Percentiles rank a stretch among this genome's conserved stretches.
Conservation (phyloP, 768 basidiomycete genomes). For the Hygrophoropsis aurantiaca region DNA sequence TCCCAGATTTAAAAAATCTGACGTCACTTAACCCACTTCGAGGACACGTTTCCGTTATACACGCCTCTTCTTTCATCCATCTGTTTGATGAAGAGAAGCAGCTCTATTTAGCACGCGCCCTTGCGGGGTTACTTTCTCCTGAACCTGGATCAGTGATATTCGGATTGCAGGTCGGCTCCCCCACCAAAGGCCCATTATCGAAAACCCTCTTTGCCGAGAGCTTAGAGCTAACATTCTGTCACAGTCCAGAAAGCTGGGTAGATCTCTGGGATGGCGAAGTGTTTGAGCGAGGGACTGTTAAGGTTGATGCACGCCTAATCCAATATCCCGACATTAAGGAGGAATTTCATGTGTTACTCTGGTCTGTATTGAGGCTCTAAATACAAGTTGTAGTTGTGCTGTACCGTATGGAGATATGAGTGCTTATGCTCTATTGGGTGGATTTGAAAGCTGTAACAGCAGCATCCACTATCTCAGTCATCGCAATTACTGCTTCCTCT, state of each 20-base stretch:
- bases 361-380: not conserved
- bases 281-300: slow-evolving; percentile 31
- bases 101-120: slow-evolving; percentile 36
- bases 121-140: slow-evolving; percentile 43
- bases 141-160: slow-evolving; percentile 46
- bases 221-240: slow-evolving; percentile 23
- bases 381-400: not conserved
- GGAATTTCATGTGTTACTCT: not conserved
- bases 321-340: not conserved
- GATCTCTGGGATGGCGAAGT: slow-evolving; percentile 36
- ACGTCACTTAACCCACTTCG: slow-evolving; percentile 43
- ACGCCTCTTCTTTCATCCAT: slow-evolving; percentile 48
- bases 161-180: slow-evolving; percentile 36
- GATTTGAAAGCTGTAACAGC: slow-evolving; percentile 39
- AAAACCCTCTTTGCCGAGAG: slow-evolving; percentile 19
- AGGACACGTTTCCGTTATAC: slow-evolving; percentile 47
- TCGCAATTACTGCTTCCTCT: slow-evolving; percentile 71
- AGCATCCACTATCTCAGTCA: slow-evolving; percentile 64
- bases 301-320: slow-evolving; percentile 22
- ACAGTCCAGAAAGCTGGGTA: slow-evolving; percentile 37
- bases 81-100: slow-evolving; percentile 46
- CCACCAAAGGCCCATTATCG: not conserved
- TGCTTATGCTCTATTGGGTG: slow-evolving; percentile 1
- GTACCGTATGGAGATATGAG: too few relatives aligned
- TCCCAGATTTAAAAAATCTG: slow-evolving; percentile 29